Percentiles rank a stretch among this genome's conserved stretches.
These are phyloP conservation scores for Ogataea trehaloabstinens DNA, from an alignment of 805 yeast species.

Conservation along the genomic window DNA sequence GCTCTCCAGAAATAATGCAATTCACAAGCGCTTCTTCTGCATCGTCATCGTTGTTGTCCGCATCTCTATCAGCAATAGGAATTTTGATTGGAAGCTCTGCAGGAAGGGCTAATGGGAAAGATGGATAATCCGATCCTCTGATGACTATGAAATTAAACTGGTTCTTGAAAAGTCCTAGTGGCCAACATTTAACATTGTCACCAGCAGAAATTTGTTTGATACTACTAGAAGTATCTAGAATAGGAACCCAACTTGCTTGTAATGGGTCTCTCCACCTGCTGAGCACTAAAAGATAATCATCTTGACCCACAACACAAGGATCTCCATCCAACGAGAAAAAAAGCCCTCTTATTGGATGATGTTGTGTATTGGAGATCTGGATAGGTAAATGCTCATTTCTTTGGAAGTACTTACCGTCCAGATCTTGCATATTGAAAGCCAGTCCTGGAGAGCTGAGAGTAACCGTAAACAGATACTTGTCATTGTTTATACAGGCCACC, in stretches of 20 bases:
- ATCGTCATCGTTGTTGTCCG: slow-evolving; percentile 38
- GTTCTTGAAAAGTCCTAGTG: slow-evolving; percentile 72
- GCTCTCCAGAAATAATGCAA: slow-evolving; percentile 57
- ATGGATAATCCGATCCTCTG: slow-evolving; percentile 71
- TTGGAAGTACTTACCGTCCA: slow-evolving; percentile 37
- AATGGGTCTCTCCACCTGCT: slow-evolving; percentile 73
- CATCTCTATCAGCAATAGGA: slow-evolving; percentile 48
- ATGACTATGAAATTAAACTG: slow-evolving; percentile 71
- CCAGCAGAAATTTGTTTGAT: slow-evolving; percentile 53
- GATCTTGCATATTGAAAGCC: slow-evolving; percentile 35
- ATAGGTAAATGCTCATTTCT: slow-evolving; percentile 48
- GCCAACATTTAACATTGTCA: slow-evolving; percentile 76
- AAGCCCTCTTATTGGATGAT: slow-evolving; percentile 52
- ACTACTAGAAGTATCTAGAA: slow-evolving; percentile 59
- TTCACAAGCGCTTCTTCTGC: slow-evolving; percentile 68
- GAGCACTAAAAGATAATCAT: slow-evolving; percentile 67
- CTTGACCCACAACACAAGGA: slow-evolving; percentile 83
- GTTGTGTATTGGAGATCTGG: slow-evolving; percentile 11
- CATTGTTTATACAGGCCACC: slow-evolving; percentile 65
- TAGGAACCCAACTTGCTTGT: slow-evolving; percentile 86
- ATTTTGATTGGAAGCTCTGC: slow-evolving; percentile 69
- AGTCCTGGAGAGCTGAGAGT: slow-evolving; percentile 33
- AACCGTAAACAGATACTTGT: slow-evolving; percentile 54
- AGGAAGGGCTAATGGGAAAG: slow-evolving; percentile 82
- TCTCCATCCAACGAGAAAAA: slow-evolving; percentile 88